Evolutionary conservation across 2,329 filamentous ascomycete genomes (phyloP).

Genomic region (Salinomyces thailandicus): DNA sequence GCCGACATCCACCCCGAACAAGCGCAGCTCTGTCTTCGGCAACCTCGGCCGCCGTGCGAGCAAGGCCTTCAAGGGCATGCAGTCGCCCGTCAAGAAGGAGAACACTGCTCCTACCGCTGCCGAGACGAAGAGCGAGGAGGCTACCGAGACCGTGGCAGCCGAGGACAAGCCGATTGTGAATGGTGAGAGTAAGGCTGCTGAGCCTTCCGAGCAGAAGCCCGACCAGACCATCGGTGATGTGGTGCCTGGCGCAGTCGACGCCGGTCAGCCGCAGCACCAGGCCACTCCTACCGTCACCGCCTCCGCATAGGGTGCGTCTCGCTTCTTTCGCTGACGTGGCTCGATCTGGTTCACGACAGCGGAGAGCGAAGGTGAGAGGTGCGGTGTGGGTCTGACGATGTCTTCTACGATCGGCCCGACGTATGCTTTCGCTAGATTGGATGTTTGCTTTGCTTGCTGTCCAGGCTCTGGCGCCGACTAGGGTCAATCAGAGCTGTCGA

Average conservation of each 20-base stretch:
- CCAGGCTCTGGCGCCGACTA: no score
- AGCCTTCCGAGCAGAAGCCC: constrained; percentile 13
- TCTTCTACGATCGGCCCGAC: neutral
- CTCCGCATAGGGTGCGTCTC: constrained; percentile 19
- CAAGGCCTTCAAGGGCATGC: constrained; percentile 25
- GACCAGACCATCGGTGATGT: constrained; percentile 22
- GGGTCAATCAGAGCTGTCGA: no score
- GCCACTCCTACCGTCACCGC: constrained; percentile 22
- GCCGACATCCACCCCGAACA: constrained; percentile 18
- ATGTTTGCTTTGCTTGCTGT: no score
- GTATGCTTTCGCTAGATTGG: neutral
- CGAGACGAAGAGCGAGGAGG: constrained; percentile 13
- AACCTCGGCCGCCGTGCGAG: constrained; percentile 26
- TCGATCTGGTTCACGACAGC: neutral
- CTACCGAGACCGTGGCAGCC: constrained; percentile 6
- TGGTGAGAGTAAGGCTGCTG: constrained; percentile 15
- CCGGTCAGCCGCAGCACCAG: constrained; percentile 8
- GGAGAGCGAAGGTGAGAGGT: no score
- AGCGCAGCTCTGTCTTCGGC: constrained; percentile 25
- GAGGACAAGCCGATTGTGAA: constrained; percentile 9
- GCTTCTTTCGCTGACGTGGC: constrained; percentile 1
- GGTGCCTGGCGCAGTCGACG: constrained; percentile 19
- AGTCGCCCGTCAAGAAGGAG: constrained; percentile 22
- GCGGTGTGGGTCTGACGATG: neutral
- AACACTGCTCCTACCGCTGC: constrained; percentile 12